Base-by-base conservation (phyloP, 2,329 filamentous ascomycete species). In the Paraphaeosphaeria minitans region DNA sequence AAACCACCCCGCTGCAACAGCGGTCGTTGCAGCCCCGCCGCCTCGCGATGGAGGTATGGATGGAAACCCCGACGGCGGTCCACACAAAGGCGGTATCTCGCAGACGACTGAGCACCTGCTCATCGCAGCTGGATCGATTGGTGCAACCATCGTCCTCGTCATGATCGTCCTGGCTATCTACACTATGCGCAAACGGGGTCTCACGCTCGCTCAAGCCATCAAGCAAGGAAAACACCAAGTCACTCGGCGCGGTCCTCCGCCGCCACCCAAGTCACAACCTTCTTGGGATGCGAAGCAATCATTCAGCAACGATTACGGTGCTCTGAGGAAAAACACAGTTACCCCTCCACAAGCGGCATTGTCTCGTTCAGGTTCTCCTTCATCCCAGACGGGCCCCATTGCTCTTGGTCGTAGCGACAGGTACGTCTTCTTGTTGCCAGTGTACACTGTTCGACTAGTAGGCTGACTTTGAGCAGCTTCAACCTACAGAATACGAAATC, bases 111-210 rank as follows among this genome's bases (percentile, higher is more conserved):
- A 77, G 55, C 76, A 78, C 54, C 56, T 76, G 58, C 71, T 78
- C 31, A 78, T 78, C 29, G 76, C 76, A 53, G 75, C 75, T 57
- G 76, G 75, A 9, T 77, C 76, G n/a, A 77, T 78, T 56, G 75
- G 75, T 60, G 74, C 72, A 24, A 78, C 76, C 10, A 75, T 78
- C 43, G 67, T 78, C 33, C 62, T 78, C 19, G 70, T 76, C 51
- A 73, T 77, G 68, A 54, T 76, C 27, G 56, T 77, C 7, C 62
- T 76, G 50, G 73, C 69, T 27, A 59, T 78, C 14, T 73, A 77
- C 53, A 75, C 71, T 0, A 75, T 77, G 74, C 71, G 75, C 42
- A 76, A 74, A 59, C 73, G 74, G 24, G 72, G 73, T n/a, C 52
- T 77, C 29, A 66, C 71, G n/a, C 61, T 77, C 39, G 53, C 49